These are phyloP conservation scores for Myochromella boudieri DNA, from an alignment of 768 basidiomycete species.

Conservation along the genomic window DNA sequence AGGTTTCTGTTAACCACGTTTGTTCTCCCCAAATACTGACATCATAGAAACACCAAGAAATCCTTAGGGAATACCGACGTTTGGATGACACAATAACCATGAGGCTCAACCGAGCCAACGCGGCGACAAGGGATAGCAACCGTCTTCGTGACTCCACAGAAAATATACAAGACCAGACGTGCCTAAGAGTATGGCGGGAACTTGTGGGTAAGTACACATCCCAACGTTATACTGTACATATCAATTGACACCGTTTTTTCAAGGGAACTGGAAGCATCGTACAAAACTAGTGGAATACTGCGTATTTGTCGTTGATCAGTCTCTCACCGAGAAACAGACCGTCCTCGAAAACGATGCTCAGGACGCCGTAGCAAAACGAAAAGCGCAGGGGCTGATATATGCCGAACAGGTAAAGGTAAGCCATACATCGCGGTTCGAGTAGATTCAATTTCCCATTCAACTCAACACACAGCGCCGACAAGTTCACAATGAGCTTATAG, in stretches of 20 bases:
- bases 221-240: conserved; percentile 16
- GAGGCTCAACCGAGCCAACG: conserved; percentile 78
- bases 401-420: conserved; percentile 71
- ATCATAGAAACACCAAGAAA: conserved; percentile 42
- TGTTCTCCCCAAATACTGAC: conserved; percentile 9
- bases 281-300: conserved; percentile 78
- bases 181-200: conserved; percentile 75
- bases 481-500: conserved; percentile 69
- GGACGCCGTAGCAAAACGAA: conserved; percentile 47
- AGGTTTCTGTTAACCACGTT: conserved; percentile 35
- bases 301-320: conserved; percentile 64
- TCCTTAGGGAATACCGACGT: conserved; percentile 78
- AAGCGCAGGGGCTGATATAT: conserved; percentile 55
- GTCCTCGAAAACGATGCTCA: conserved; percentile 40
- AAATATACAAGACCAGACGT: conserved; percentile 72
- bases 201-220: conserved; percentile 63
- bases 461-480: conserved; percentile 57
- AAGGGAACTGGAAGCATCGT: conserved; percentile 72
- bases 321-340: conserved; percentile 54
- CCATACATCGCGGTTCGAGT: neutral
- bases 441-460: conserved; percentile 1
- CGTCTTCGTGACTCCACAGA: conserved; percentile 43
- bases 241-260: conserved; percentile 15
- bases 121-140: conserved; percentile 72
- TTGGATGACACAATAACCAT: conserved; percentile 80